Evolutionary conservation across 768 basidiomycete species (phyloP), one percentile per base, ranked within the genome.

Genomic region (Termitomyces sp.): DNA sequence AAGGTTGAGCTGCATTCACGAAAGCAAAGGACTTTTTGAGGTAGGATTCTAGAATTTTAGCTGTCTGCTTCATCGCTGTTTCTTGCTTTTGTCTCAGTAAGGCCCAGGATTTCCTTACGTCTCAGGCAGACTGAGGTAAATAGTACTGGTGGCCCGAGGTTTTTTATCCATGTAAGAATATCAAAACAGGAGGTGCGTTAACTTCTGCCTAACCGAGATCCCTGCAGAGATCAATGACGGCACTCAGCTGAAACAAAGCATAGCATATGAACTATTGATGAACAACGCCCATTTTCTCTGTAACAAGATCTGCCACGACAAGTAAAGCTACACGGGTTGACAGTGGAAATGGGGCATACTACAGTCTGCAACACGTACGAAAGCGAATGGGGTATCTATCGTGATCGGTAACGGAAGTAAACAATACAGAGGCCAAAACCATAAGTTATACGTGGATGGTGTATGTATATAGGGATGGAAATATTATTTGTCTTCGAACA

Each of bases 341-440:
- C 17, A 43, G 38, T 4, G 32, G 55, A 42, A 40, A 37, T 43
- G n/a, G 31, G 31, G n/a, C 55, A 43, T 43, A 45, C 14, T 29
- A 31, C 17, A 9, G 31, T 34, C 29, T 32, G 55, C 43, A 45
- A 45, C 55, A 17, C 42, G 42, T 45, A 31, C 32, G 7, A 43
- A 42, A 3, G 11, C 15, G 17, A 43, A 20, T 36, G 40, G 65
- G 65, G 65, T 66, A 66, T 66, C 60, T 63, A 63, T 49, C 17
- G 38, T 54, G 25, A 53, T 65, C 59, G 51, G 63, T 51, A 49
- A 59, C 25, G 54, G 15, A 47, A 52, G 6, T 34, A 59, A 38
- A 56, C 40, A 40, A 60, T 63, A 65, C 59, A 61, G 40, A 47
- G 43, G 42, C 15, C 15, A 40, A 57, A 52, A 57, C 42, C 36